Evolutionary conservation across 495 filamentous ascomycete species (phyloP).

Genomic region (Lineolata rhizophorae): DNA sequence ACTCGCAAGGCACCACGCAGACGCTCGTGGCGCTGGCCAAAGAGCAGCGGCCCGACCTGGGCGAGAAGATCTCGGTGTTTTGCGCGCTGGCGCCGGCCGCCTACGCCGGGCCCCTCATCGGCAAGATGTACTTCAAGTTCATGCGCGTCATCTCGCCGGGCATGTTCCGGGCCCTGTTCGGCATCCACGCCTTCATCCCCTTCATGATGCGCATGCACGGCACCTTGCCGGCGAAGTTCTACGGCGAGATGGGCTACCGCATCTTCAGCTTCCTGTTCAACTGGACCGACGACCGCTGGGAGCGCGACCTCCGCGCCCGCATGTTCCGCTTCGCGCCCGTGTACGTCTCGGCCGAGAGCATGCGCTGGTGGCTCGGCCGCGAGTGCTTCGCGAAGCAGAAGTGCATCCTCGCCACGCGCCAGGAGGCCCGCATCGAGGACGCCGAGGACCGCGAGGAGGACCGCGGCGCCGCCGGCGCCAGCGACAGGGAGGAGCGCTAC

Average conservation of each 20-base stretch:
- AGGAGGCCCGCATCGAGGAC: constrained; percentile 41
- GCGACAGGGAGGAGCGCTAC: constrained; percentile 7
- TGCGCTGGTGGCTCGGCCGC: constrained; percentile 89
- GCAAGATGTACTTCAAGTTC: constrained; percentile 80
- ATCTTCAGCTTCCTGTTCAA: constrained; percentile 82
- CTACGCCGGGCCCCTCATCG: constrained; percentile 72
- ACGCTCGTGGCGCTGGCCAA: constrained; percentile 80
- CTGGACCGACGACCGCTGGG: constrained; percentile 79
- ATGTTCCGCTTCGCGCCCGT: constrained; percentile 87
- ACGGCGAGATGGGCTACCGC: constrained; percentile 70
- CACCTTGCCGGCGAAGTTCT: constrained; percentile 38
- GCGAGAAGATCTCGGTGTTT: constrained; percentile 69
- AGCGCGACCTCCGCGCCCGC: constrained; percentile 52
- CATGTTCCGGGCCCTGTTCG: constrained; percentile 67
- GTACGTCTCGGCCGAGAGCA: constrained; percentile 73
- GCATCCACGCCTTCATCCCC: constrained; percentile 88
- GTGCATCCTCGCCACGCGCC: constrained; percentile 66
- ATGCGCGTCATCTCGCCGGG: constrained; percentile 58
- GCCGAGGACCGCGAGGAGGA: constrained; percentile 29
- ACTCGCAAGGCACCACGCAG: constrained; percentile 84
- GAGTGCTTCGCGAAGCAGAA: constrained; percentile 82
- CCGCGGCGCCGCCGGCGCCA: constrained; percentile 3
- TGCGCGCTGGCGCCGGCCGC: constrained; percentile 83
- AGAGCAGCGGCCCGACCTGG: constrained; percentile 76
- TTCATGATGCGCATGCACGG: constrained; percentile 77